Evolutionary conservation across 192 early-diverging fungal genomes (phyloP).

Genomic region (Linnemannia exigua): DNA sequence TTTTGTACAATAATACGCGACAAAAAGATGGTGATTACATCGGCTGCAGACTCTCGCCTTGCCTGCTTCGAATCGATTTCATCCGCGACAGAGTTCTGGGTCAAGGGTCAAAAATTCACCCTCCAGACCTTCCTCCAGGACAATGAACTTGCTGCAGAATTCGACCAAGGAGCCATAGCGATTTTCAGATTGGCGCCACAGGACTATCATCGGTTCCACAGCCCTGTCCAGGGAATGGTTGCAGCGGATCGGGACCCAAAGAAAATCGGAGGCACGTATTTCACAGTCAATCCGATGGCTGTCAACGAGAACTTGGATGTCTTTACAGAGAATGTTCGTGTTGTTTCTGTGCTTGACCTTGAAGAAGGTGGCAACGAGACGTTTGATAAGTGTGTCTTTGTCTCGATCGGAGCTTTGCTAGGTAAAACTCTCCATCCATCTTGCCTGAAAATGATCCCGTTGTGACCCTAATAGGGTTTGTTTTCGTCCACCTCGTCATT

Average conservation of each 20-base stretch:
- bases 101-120: conserved; percentile 80
- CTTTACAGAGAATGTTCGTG: conserved; percentile 79
- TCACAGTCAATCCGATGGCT: conserved; percentile 82
- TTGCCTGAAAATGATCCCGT: neutral
- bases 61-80: conserved; percentile 68
- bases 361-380: conserved; percentile 30
- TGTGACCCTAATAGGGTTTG: neutral
- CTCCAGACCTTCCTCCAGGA: conserved; percentile 68
- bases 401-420: conserved; percentile 77
- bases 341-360: conserved; percentile 65
- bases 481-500: neutral
- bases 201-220: conserved; percentile 88
- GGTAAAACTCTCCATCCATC: too few species aligned
- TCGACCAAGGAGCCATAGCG: conserved; percentile 71
- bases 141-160: conserved; percentile 59
- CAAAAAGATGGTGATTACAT: conserved; percentile 60
- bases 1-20: neutral
- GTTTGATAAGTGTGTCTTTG: conserved; percentile 71
- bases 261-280: conserved; percentile 74
- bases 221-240: conserved; percentile 69
- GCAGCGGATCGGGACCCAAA: conserved; percentile 37
- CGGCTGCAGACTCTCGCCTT: conserved; percentile 73
- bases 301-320: conserved; percentile 75
- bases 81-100: conserved; percentile 73
- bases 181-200: conserved; percentile 86